Evolutionary conservation across 73 alveolate genomes (phyloP).

Genomic region (Tetrahymena elliotti): DNA sequence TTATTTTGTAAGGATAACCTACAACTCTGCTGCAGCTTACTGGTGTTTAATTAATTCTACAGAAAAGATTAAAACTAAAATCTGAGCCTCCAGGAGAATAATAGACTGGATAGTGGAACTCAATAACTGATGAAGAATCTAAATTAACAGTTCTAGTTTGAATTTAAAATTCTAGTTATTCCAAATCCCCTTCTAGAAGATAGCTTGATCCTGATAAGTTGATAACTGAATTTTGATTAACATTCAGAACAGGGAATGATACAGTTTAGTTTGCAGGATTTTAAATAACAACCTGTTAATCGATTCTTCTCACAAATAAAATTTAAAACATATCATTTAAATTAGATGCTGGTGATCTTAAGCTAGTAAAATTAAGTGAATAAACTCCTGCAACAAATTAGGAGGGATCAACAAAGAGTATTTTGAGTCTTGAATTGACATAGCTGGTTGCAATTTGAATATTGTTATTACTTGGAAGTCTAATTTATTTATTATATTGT

Average conservation of each 20-base stretch:
- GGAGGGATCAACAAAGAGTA: background rate
- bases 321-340: background rate
- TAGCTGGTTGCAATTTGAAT: background rate
- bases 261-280: background rate
- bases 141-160: background rate
- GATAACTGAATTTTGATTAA: background rate
- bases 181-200: background rate
- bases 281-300: background rate
- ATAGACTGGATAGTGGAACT: background rate
- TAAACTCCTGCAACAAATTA: background rate
- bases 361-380: background rate
- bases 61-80: background rate
- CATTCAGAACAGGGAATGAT: background rate
- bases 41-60: background rate
- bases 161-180: background rate
- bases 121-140: background rate
- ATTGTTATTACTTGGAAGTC: background rate
- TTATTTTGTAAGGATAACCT: background rate
- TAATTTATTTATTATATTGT: background rate
- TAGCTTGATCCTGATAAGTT: background rate
- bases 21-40: background rate
- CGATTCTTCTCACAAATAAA: background rate
- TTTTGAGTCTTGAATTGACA: background rate
- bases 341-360: background rate
- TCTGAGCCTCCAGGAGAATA: background rate